Percentiles rank a stretch among this genome's conserved stretches.
Conservation (phyloP, 192 early-diverging fungal species). For the Umbelopsis sp. region DNA sequence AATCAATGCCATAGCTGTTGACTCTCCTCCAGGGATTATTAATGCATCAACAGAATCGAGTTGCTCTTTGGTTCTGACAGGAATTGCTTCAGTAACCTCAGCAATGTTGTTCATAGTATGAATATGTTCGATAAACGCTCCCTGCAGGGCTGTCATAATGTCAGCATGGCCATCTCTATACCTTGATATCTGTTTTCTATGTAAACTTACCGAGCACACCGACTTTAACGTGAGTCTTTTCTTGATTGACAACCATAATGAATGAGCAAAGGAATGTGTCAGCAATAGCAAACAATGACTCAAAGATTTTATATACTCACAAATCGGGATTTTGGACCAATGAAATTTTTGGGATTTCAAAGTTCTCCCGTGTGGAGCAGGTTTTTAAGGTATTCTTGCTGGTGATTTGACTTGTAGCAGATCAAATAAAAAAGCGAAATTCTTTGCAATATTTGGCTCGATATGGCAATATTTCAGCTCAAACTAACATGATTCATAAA, state of each 20-base stretch:
- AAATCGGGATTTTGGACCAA: slow-evolving; percentile 10
- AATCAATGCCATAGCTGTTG: slow-evolving; percentile 90
- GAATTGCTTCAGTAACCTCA: slow-evolving; percentile 52
- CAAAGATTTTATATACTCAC: neutral
- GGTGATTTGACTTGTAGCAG: neutral
- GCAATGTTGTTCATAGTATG: slow-evolving; percentile 76
- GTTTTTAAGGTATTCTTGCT: neutral
- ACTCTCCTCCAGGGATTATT: slow-evolving; percentile 95
- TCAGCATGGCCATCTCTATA: neutral
- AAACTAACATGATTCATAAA: too few relatives aligned
- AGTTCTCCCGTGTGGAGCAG: neutral
- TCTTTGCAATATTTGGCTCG: too few relatives aligned
- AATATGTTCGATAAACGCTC: slow-evolving; percentile 94
- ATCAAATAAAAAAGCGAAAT: neutral
- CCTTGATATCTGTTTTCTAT: neutral
- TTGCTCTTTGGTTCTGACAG: slow-evolving; percentile 74
- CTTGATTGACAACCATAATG: slow-evolving; percentile 22
- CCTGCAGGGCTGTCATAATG: slow-evolving; percentile 76
- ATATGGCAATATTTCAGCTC: too few relatives aligned
- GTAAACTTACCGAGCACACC: slow-evolving; percentile 27
- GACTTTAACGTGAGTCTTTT: slow-evolving; percentile 16
- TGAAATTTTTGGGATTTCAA: neutral
- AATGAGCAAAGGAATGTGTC: neutral
- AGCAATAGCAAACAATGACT: slow-evolving; percentile 15
- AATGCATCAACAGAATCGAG: slow-evolving; percentile 80